Percentiles rank a stretch among this genome's conserved stretches.
These are phyloP conservation scores for Posidonia australis DNA, from an alignment of 106 monocot genomes.

Conservation along the genomic window DNA sequence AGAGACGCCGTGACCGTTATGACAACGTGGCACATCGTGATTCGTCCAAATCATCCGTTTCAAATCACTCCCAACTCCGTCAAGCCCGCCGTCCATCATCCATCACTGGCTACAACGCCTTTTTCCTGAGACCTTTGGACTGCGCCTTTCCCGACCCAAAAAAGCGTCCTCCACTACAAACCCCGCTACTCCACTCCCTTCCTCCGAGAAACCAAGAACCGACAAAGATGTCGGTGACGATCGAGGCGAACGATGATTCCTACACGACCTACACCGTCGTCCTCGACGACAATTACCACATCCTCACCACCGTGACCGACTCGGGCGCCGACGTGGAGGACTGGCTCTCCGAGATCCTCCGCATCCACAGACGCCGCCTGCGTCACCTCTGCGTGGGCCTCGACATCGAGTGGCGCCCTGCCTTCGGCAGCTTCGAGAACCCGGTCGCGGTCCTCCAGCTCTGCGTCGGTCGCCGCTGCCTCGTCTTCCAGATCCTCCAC, in stretches of 20 bases:
- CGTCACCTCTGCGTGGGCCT: constrained; percentile 33
- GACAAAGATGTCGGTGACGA: constrained; percentile 1
- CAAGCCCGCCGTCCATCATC: no score
- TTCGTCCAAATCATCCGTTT: no score
- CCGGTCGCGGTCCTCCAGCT: constrained; percentile 53
- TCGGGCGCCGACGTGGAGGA: constrained; percentile 6
- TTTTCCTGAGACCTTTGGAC: no score
- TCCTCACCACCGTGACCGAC: constrained; percentile 36
- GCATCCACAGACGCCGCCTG: constrained; percentile 24
- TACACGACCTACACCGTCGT: constrained; percentile 15
- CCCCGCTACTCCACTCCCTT: no score
- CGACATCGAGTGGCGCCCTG: constrained; percentile 53
- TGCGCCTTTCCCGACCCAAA: no score
- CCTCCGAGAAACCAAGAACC: not conserved
- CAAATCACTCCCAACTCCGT: no score
- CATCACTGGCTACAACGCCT: no score
- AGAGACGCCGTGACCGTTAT: no score
- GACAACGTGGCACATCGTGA: no score
- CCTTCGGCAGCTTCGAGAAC: constrained; percentile 19
- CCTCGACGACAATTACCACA: constrained; percentile 12
- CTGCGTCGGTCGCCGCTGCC: constrained; percentile 52
- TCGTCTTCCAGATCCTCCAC: constrained; percentile 41
- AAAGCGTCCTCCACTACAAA: not conserved
- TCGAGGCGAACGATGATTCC: constrained; percentile 3
- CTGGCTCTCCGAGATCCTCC: constrained; percentile 22